phyloP scores from a whole-genome alignment of 2,329 filamentous ascomycete genomes.

The Aspergillus neotritici region DNA sequence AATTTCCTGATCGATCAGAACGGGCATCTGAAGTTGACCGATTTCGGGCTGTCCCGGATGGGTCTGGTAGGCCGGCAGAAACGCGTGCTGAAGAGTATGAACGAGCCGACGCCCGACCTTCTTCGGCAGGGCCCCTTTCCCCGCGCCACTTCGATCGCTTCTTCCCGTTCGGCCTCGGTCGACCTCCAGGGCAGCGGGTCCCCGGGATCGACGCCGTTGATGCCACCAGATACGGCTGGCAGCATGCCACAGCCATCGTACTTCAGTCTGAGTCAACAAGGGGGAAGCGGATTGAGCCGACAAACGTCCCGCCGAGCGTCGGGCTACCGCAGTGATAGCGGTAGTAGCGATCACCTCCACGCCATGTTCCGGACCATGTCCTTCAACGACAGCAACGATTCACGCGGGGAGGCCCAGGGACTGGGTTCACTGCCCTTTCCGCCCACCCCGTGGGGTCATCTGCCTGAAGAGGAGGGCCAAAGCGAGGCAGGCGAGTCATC shows the following conservation, averaged over 20 bases:
- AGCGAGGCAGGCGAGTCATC: constrained; percentile 63
- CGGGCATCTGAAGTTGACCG: constrained; percentile 92
- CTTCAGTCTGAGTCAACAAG: constrained; percentile 60
- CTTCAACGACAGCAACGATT: constrained; percentile 57
- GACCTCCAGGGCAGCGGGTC: constrained; percentile 78
- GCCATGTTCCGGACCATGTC: constrained; percentile 77
- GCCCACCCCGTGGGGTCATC: constrained; percentile 36
- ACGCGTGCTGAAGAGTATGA: constrained; percentile 70
- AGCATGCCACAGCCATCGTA: constrained; percentile 83
- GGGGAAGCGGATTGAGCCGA: constrained; percentile 43
- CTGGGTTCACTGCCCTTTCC: constrained; percentile 31
- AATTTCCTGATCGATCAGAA: constrained; percentile 96
- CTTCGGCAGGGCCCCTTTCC: constrained; percentile 89
- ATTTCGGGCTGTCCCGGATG: constrained; percentile 96
- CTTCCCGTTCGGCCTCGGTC: constrained; percentile 88
- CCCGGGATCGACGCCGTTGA: constrained; percentile 75
- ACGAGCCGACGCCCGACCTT: constrained; percentile 84
- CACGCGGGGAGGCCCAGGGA: constrained; percentile 4
- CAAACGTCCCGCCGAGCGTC: constrained; percentile 66
- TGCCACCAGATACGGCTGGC: constrained; percentile 68
- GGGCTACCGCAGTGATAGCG: constrained; percentile 84
- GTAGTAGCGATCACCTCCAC: constrained; percentile 77
- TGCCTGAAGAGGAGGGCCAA: constrained; percentile 69
- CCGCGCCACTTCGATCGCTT: constrained; percentile 75
- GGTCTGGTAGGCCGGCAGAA: constrained; percentile 95